These are phyloP conservation scores for Mortierella sp. DNA, from an alignment of 371 early-diverging fungal species.

Conservation along the genomic window DNA sequence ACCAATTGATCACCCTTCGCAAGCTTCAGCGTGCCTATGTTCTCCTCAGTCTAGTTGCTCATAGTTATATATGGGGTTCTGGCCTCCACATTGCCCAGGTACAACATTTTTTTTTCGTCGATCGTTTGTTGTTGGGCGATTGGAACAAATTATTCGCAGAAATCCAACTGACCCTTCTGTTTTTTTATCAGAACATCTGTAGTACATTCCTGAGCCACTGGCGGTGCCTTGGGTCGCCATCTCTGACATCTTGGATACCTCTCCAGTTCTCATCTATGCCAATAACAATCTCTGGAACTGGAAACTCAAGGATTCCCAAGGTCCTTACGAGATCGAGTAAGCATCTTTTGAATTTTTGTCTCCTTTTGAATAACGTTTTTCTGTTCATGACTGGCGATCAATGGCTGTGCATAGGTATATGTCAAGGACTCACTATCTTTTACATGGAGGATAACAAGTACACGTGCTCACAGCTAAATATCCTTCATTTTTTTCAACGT, in stretches of 20 bases:
- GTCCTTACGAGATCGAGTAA: constrained; percentile 74
- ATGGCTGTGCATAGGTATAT: too few relatives aligned
- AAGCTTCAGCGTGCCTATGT: constrained; percentile 86
- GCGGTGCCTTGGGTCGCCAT: constrained; percentile 86
- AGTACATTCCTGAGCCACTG: constrained; percentile 77
- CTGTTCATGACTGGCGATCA: too few relatives aligned
- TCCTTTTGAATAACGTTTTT: too few relatives aligned
- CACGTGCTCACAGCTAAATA: too few relatives aligned
- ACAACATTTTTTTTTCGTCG: too few relatives aligned
- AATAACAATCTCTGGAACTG: constrained; percentile 90
- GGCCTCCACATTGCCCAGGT: constrained; percentile 63
- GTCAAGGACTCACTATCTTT: too few relatives aligned
- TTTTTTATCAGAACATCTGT: too few relatives aligned
- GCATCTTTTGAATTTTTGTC: too few relatives aligned
- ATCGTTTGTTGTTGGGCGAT: too few relatives aligned
- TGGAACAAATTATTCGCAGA: too few relatives aligned
- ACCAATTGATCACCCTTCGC: constrained; percentile 61
- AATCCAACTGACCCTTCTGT: background rate
- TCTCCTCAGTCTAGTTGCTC: constrained; percentile 89
- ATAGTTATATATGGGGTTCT: constrained; percentile 90
- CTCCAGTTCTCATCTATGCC: constrained; percentile 89
- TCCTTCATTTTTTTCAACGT: too few relatives aligned
- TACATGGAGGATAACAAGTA: too few relatives aligned
- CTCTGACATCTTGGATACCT: constrained; percentile 79
- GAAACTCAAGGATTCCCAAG: constrained; percentile 74